Conservation (phyloP, 345 rosid species). For the Lepidium didymum region DNA sequence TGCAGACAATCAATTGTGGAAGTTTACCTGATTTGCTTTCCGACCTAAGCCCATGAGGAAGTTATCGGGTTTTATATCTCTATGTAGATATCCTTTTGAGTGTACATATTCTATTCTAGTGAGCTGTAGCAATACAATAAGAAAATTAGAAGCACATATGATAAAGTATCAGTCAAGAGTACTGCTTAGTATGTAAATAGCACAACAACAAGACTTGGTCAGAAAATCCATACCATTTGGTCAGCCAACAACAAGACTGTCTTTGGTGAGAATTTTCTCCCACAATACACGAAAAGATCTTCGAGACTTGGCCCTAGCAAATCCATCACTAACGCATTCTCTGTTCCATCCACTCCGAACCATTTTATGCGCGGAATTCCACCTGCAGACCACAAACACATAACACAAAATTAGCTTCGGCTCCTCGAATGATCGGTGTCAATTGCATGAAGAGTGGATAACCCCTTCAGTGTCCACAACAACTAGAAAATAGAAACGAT, state of each 20-base stretch:
- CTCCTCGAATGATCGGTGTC: not conserved
- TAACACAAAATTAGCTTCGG: not conserved
- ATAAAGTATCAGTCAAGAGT: not conserved
- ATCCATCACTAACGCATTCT: slow-evolving; percentile 72
- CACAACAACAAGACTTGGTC: not conserved
- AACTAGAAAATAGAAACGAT: not conserved
- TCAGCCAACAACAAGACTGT: slow-evolving; percentile 88
- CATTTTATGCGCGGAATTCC: slow-evolving; percentile 79
- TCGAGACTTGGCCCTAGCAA: slow-evolving; percentile 94
- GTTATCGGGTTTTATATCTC: slow-evolving; percentile 91
- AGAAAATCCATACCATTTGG: slow-evolving; percentile 56
- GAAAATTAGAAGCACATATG: not conserved
- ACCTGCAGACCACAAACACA: slow-evolving; percentile 32
- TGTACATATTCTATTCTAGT: slow-evolving; percentile 77
- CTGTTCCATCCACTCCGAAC: slow-evolving; percentile 82
- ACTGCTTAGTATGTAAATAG: not conserved
- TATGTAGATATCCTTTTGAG: slow-evolving; percentile 74
- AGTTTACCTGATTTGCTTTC: slow-evolving; percentile 68
- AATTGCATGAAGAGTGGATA: not conserved
- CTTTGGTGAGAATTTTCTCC: slow-evolving; percentile 81
- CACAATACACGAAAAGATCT: slow-evolving; percentile 83
- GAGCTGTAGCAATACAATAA: slow-evolving; percentile 33
- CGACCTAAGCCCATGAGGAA: slow-evolving; percentile 85
- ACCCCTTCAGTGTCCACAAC: not conserved
- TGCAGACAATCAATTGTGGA: not conserved